Base-by-base conservation (phyloP, 2,329 filamentous ascomycete genomes). In the Sporothrix globosa region DNA sequence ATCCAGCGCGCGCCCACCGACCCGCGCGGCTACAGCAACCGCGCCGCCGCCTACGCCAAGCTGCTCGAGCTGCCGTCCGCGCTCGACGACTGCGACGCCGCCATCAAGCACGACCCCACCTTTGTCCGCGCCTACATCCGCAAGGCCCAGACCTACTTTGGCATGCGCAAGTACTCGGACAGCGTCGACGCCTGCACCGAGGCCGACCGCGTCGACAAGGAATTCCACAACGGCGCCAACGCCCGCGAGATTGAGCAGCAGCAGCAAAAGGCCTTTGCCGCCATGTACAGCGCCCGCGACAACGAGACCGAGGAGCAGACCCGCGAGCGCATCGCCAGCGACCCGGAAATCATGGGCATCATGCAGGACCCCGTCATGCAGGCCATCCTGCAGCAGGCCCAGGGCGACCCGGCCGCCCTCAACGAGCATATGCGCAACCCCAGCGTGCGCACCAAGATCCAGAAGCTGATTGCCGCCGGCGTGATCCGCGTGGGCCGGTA, bases 291-390 rank as follows among this genome's bases (percentile, higher is more conserved):
- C 69, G 91, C 93, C 24, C 90, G 93, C 34, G 94, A 96, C 78
- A 96, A 96, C 75, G 96, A 99, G 88, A 94, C 92, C 0, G 96
- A 99, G 83, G 92, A 97, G 80, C 90, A 99, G 87, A 97, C 96
- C 1, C 90, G 93, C 80, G 93, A 96, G 84, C 87, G 96, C 74
- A 89, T 99, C 79, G 90, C 92, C 84, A 89, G 90, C 75, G 95
- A 98, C 76, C 95, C 94, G 7, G 95, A 97, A 90, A 97, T 98
- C 79, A 92, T 96, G 87, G 82, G 85, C 73, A 95, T 97, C 78
- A 92, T 98, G 82, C 90, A 94, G 80, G 96, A 99, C 78, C 96
- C 96, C 19, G 90, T 99, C 78, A 98, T 99, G 95, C 93, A 99
- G 83, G 91, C 91, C 75, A 97, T 97, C 75, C 88, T 98, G 70